phyloP scores from a whole-genome alignment of 306 rosid species.

The Chamaecrista fasciculata region DNA sequence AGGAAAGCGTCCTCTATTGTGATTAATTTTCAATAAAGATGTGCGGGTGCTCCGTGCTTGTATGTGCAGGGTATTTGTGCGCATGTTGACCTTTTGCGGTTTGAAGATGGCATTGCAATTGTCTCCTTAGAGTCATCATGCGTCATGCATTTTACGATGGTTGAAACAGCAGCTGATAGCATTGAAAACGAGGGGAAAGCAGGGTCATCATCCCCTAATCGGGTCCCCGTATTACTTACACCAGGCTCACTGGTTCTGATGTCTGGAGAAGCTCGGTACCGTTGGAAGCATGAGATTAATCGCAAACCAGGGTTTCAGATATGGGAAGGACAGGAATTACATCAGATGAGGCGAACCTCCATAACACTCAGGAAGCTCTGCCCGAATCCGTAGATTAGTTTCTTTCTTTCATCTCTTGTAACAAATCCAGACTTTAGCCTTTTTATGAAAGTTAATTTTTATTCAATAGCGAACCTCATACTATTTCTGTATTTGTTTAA shows the following conservation, averaged over 20 bases:
- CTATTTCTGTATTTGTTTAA: neutral
- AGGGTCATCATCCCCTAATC: neutral
- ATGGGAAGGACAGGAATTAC: slow-evolving; percentile 62
- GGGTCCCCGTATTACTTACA: slow-evolving; percentile 57
- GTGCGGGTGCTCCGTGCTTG: neutral
- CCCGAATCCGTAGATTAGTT: slow-evolving; percentile 34
- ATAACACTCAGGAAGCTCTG: slow-evolving; percentile 84
- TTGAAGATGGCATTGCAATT: slow-evolving; percentile 90
- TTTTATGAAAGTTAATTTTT: neutral
- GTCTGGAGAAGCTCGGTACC: slow-evolving; percentile 83
- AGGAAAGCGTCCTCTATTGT: neutral
- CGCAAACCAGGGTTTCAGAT: slow-evolving; percentile 68
- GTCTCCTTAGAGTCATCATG: slow-evolving; percentile 78
- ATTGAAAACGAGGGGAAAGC: slow-evolving; percentile 6
- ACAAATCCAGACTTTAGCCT: neutral
- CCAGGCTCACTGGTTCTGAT: slow-evolving; percentile 76
- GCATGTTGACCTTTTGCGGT: slow-evolving; percentile 80
- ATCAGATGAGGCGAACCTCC: slow-evolving; percentile 62
- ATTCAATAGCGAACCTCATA: neutral
- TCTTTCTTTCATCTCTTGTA: neutral
- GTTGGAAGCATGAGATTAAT: slow-evolving; percentile 86
- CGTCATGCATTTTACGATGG: slow-evolving; percentile 76
- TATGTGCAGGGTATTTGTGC: slow-evolving; percentile 68
- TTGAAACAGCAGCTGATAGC: slow-evolving; percentile 22
- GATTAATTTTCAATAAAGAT: neutral